Conservation (phyloP, 768 basidiomycete genomes). For the Hebeloma cylindrosporum region DNA sequence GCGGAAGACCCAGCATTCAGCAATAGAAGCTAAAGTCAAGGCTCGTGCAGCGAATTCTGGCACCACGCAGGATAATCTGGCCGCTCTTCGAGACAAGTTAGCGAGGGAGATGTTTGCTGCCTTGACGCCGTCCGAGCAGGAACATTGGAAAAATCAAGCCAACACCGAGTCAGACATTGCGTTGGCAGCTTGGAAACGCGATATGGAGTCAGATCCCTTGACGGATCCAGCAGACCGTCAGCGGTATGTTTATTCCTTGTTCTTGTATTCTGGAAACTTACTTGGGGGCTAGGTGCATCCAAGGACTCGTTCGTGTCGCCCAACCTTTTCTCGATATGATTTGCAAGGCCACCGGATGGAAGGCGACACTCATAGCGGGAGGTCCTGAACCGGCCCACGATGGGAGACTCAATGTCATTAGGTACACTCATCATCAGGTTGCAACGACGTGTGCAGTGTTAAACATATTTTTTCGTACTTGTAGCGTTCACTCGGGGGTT, state of each 20-base stretch:
- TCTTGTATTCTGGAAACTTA: no score
- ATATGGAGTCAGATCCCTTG: neutral
- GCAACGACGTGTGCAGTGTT: no score
- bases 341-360: conserved; percentile 7
- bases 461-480: neutral
- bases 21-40: conserved; percentile 3
- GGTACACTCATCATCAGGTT: neutral
- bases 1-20: conserved; percentile 1
- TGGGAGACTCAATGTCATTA: conserved; percentile 11
- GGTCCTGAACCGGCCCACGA: conserved; percentile 13
- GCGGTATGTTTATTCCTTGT: conserved; percentile 8
- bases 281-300: conserved; percentile 10
- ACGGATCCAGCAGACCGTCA: conserved; percentile 11
- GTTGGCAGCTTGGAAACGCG: conserved; percentile 1
- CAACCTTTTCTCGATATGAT: conserved; percentile 10
- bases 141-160: neutral
- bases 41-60: no score
- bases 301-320: conserved; percentile 1
- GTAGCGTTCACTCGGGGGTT: conserved; percentile 6
- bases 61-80: no score
- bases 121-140: neutral
- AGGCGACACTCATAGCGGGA: conserved; percentile 9
- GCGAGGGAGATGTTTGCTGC: conserved; percentile 2
- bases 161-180: neutral
- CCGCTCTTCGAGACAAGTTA: no score